Evolutionary conservation across 176 grass and related monocot species (phyloP), one percentile per base, ranked within the genome.

Genomic region (Oryza meyeriana): DNA sequence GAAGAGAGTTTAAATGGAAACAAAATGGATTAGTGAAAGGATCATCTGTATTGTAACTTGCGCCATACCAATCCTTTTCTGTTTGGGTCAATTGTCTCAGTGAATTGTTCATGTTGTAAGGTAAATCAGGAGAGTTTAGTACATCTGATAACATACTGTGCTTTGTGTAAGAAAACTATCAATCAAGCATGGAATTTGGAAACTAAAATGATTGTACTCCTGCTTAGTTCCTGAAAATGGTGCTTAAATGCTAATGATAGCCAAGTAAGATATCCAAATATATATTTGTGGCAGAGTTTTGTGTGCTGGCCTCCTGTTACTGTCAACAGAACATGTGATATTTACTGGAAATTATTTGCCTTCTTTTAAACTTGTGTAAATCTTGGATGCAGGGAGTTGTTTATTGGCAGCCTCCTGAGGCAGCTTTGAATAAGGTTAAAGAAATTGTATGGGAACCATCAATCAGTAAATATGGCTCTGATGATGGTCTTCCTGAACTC

Each of bases 401-500:
- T 84, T 95, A 99, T 69, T 99, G 96, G 96, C 91, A 94, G 85
- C 93, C 96, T 63, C 96, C 96, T 18, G 89, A 92, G 78, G 13
- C 79, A 66, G 93, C 96, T 78, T 17, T 99, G 39, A 83, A 81
- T 27, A 95, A 94, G 79, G 77, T 90, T 7, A 91, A 99, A 70
- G 84, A 99, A 35, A 69, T 91, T 64, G 34, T 99, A 62, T 88
- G 93, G 87, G 89, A 94, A 64, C 96, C 96, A 66, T 61, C 77
- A 17, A 22, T 57, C 63, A 99, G 93, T 81, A 88, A 58, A 79
- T 99, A 99, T 85, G 96, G 96, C 72, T 86, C 91, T 74, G 96
- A 99, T 79, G 96, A 99, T 42, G 96, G 96, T 65, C 73, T 99
- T 75, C 84, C 87, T 55, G 93, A 95, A 87, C 91, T 99, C 48